A percentile compares a stretch with the other conserved stretches of the same genome.
phyloP scores from a whole-genome alignment of 352 stramenopile genomes.

The Pythium aristosporum region DNA sequence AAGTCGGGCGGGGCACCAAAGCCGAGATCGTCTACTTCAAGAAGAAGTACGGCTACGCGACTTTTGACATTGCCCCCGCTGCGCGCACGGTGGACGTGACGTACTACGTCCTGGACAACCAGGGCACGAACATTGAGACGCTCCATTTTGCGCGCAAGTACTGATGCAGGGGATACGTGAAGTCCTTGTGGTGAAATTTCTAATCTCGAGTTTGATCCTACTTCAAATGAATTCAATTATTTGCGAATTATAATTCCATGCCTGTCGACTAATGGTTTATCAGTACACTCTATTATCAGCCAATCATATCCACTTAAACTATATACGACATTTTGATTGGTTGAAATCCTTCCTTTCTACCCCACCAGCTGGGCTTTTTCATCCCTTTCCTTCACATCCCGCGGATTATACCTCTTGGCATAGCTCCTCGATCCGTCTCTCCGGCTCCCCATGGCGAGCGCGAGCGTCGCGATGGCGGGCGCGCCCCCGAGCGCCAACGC shows the following conservation, averaged over 20 bases:
- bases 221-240: too few relatives aligned
- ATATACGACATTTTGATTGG: not conserved
- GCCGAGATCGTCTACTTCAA: conserved; percentile 36
- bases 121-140: conserved; percentile 32
- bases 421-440: not conserved
- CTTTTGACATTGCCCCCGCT: conserved; percentile 33
- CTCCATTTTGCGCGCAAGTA: conserved; percentile 32
- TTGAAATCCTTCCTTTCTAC: not conserved
- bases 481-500: conserved; percentile 29
- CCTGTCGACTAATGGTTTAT: not conserved
- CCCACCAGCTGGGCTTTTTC: not conserved
- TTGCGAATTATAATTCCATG: not conserved
- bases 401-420: not conserved
- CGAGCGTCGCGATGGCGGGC: conserved; percentile 10
- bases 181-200: too few relatives aligned
- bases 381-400: not conserved
- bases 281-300: not conserved
- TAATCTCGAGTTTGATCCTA: too few relatives aligned
- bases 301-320: not conserved
- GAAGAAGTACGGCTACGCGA: conserved; percentile 37
- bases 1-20: conserved; percentile 26
- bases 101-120: conserved; percentile 39
- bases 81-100: conserved; percentile 31
- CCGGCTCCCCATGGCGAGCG: conserved; percentile 4
- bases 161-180: not conserved